A percentile compares a stretch with the other conserved stretches of the same genome.
These are phyloP conservation scores for Ambrosia hybrid DNA, from an alignment of 140 eudicot species.

Conservation along the genomic window DNA sequence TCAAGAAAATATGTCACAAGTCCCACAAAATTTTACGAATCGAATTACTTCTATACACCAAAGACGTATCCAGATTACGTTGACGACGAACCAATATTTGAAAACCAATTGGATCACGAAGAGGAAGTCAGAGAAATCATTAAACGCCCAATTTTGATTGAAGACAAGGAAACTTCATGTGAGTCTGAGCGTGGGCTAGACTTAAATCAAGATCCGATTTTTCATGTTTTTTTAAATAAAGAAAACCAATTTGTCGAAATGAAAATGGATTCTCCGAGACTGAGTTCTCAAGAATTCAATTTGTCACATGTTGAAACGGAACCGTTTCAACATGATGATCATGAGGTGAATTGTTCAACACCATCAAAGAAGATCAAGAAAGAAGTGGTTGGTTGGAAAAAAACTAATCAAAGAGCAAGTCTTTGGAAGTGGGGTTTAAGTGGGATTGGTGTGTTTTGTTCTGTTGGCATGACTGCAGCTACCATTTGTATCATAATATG, in stretches of 20 bases:
- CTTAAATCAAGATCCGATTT: constrained; percentile 48
- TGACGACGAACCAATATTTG: constrained; percentile 24
- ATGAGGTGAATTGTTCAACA: constrained; percentile 26
- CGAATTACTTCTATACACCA: constrained; percentile 28
- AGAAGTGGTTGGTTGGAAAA: constrained; percentile 35
- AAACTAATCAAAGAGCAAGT: constrained; percentile 31
- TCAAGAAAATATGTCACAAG: constrained; percentile 40
- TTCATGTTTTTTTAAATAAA: constrained; percentile 69
- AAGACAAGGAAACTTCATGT: constrained; percentile 14
- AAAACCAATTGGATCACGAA: constrained; percentile 37
- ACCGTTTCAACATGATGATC: constrained; percentile 39
- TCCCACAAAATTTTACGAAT: constrained; percentile 28
- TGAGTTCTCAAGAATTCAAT: constrained; percentile 34
- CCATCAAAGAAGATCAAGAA: constrained; percentile 36
- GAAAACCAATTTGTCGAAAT: constrained; percentile 81
- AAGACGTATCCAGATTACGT: constrained; percentile 25
- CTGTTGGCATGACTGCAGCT: constrained; percentile 83
- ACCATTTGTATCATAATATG: constrained; percentile 55
- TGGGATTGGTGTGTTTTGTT: constrained; percentile 80
- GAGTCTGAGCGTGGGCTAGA: constrained; percentile 4
- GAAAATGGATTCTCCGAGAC: constrained; percentile 56
- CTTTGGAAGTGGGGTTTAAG: constrained; percentile 49
- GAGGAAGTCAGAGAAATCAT: constrained; percentile 31
- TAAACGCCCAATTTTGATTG: constrained; percentile 27
- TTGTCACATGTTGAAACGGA: constrained; percentile 38